phyloP scores from a whole-genome alignment of 768 basidiomycete species.

The Boletus eberwhitei region DNA sequence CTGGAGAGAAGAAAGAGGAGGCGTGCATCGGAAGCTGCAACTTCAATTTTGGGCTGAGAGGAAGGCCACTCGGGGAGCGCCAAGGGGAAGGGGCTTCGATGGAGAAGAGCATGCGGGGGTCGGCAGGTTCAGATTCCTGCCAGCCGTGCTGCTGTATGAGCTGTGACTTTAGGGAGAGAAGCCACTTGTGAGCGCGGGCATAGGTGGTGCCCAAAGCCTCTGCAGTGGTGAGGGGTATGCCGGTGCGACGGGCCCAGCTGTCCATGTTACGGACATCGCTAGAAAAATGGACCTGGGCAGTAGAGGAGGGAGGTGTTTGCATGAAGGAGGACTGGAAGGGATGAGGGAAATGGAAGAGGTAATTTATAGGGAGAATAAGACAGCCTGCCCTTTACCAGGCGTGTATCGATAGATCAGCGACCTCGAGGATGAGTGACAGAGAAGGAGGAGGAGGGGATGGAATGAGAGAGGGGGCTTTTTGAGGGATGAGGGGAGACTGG shows the following conservation, averaged over 20 bases:
- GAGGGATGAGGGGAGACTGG: constrained; percentile 30
- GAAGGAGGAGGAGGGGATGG: constrained; percentile 29
- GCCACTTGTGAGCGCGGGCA: constrained; percentile 76
- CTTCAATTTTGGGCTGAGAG: constrained; percentile 69
- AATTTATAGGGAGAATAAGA: constrained; percentile 24
- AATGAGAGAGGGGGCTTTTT: constrained; percentile 36
- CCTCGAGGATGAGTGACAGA: constrained; percentile 24
- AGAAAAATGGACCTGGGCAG: constrained; percentile 70
- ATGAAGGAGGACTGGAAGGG: constrained; percentile 13
- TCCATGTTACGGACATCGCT: constrained; percentile 80
- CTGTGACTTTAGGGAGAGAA: constrained; percentile 56
- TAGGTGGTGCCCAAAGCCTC: constrained; percentile 80
- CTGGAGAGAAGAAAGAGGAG: constrained; percentile 82
- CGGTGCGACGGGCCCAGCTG: constrained; percentile 74
- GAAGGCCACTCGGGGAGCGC: constrained; percentile 72
- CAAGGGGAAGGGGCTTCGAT: constrained; percentile 77
- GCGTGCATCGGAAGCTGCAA: constrained; percentile 76
- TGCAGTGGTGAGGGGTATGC: constrained; percentile 78
- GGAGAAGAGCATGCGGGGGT: constrained; percentile 73
- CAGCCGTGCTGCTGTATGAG: constrained; percentile 71
- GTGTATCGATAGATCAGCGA: constrained; percentile 18
- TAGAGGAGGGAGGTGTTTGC: constrained; percentile 35
- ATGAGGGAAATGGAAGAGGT: neutral
- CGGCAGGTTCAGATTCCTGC: constrained; percentile 55
- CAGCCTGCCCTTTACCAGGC: constrained; percentile 34